Base-by-base conservation (phyloP, 2,329 filamentous ascomycete genomes). In the Diplodia sapinea region DNA sequence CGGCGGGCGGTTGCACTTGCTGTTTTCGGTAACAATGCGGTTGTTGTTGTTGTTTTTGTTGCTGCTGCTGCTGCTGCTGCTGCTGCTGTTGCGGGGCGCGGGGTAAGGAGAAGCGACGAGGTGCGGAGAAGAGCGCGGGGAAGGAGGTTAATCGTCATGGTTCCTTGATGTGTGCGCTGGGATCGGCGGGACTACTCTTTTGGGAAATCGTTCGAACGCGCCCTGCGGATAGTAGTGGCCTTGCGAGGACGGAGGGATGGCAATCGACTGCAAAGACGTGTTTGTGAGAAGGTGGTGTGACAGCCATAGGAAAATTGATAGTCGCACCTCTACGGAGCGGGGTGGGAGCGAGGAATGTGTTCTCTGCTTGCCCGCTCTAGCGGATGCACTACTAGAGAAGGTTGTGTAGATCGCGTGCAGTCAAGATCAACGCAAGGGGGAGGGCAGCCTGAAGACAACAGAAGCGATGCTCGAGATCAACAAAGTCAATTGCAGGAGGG, bases 111-210 rank as follows among this genome's bases (percentile, higher is more conserved):
- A 17, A 36, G 26, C 26, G 38, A 26, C 15, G 13, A 47, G 4
- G 57, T 61, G 57, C 57, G 57, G 40, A 61, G 40, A 23, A 61
- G 57, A 31, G 43, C 59, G 59, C 59, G 59, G 59, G 59, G 43
- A 13, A 63, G 26, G 15, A 49, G 43, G 47, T 13, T 1, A 17
- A 3, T 15, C 40, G 17, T 47, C 20, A 26, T 26, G 26, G 26
- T 26, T 26, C 26, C 26, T 26, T 26, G 26, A 26, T 26, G 26
- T 1, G 26, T 26, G 26, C 26, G 26, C 4, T 15, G 13, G 5
- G 56, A 31, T 51, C 43, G 43, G 57, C 20, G 57, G 26, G 57
- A 13, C 36, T 31, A 20, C 43, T 47, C 43, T n/a, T n/a, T 47
- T n/a, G 7, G 43, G 43, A n/a, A 47, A 20, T 20, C 17, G 43